Evolutionary conservation across 306 rosid species (phyloP).

Genomic region (Benincasa hispida): DNA sequence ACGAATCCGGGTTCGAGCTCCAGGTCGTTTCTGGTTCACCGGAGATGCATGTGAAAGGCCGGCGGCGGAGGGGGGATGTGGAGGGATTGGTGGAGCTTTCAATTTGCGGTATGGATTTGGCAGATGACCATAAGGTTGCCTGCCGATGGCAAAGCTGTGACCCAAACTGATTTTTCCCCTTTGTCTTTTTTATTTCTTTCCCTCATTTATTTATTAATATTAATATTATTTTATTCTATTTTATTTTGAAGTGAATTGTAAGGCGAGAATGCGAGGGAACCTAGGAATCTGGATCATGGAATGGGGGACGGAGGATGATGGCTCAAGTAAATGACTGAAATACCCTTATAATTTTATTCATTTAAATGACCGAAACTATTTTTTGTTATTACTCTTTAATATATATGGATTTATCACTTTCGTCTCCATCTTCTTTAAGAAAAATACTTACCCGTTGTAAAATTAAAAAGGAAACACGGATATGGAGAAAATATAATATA

Average conservation of each 20-base stretch:
- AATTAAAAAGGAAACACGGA: too few species aligned
- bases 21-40: not conserved
- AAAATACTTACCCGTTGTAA: too few species aligned
- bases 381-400: too few species aligned
- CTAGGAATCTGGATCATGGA: not conserved
- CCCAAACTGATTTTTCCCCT: not conserved
- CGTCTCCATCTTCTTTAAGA: too few species aligned
- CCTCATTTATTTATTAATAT: not conserved
- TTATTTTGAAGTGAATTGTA: not conserved
- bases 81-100: not conserved
- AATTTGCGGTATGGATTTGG: conserved; percentile 1
- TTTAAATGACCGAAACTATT: not conserved
- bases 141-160: not conserved
- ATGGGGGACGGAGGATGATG: not conserved
- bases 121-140: not conserved
- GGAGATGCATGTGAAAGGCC: not conserved
- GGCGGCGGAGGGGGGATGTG: not conserved
- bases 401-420: too few species aligned
- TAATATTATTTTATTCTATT: not conserved
- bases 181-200: not conserved
- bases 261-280: not conserved
- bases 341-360: not conserved
- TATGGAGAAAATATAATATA: too few species aligned
- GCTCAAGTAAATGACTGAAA: not conserved
- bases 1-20: too few species aligned